Conservation (phyloP, 257 asterid genomes). For the Thymus quinquecostatus region DNA sequence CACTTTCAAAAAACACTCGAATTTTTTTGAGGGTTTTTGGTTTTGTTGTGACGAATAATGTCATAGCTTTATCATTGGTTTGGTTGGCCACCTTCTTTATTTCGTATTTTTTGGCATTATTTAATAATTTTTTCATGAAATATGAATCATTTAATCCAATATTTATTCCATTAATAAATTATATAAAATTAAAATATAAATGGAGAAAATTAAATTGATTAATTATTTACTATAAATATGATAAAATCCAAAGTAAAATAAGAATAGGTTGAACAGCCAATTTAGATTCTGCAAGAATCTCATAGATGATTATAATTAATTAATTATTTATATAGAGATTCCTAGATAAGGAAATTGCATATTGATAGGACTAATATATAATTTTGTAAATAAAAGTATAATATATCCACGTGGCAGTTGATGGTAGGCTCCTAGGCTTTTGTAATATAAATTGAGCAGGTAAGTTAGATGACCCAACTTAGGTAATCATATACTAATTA, state of each 20-base stretch:
- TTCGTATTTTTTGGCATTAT: not conserved
- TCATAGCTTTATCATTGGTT: conserved; percentile 41
- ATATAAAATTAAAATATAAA: too few relatives aligned
- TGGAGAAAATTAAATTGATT: too few relatives aligned
- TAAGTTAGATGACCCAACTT: conserved; percentile 49
- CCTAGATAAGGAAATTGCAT: conserved; percentile 12
- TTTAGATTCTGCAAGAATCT: conserved; percentile 29
- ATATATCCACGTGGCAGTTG: conserved; percentile 25
- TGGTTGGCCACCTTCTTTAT: conserved; percentile 40
- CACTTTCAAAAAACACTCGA: conserved; percentile 8
- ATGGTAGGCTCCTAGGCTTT: conserved; percentile 23
- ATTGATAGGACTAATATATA: not conserved
- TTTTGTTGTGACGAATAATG: conserved; percentile 29
- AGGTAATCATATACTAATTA: not conserved
- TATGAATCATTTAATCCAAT: too few relatives aligned
- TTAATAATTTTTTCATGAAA: too few relatives aligned
- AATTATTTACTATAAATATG: not conserved
- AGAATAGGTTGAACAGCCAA: conserved; percentile 34
- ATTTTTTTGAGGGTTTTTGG: conserved; percentile 36
- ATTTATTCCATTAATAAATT: too few relatives aligned
- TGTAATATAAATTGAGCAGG: conserved; percentile 38
- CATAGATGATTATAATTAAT: not conserved
- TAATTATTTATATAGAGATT: conserved; percentile 11
- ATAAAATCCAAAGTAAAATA: not conserved
- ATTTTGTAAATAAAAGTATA: too few relatives aligned